Percentiles rank a stretch among this genome's conserved stretches.
Conservation (phyloP, 163 green algal species). For the Scenedesmus sp. region DNA sequence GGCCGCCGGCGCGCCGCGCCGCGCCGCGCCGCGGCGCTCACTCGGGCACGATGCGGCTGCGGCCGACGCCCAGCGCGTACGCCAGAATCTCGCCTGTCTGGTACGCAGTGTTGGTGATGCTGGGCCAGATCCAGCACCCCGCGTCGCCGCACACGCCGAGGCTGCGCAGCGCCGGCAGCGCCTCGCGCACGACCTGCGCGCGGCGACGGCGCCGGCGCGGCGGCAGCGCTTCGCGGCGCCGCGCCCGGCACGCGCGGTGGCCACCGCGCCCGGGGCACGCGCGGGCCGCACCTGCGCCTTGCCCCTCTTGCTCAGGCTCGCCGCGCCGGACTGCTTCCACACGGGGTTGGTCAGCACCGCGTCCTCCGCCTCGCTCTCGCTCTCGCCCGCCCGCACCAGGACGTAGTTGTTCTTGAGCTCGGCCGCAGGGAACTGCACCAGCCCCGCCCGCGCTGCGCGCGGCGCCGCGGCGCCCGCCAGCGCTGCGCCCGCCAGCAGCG, state of each 20-base stretch:
- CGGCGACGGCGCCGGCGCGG: too few species aligned
- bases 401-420: constrained; percentile 63
- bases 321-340: constrained; percentile 52
- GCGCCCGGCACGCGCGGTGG: too few species aligned
- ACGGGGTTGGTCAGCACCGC: constrained; percentile 67
- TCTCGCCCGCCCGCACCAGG: constrained; percentile 64
- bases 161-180: constrained; percentile 32
- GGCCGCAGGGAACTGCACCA: constrained; percentile 54
- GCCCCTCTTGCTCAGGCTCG: constrained; percentile 52
- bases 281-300: constrained; percentile 59
- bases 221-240: too few species aligned
- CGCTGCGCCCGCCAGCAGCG: too few species aligned
- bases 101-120: constrained; percentile 82
- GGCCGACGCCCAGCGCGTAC: constrained; percentile 54
- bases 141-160: constrained; percentile 53
- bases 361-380: constrained; percentile 55
- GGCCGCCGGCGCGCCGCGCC: too few species aligned
- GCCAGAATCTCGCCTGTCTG: constrained; percentile 86
- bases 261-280: too few species aligned
- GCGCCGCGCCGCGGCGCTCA: constrained; percentile 38
- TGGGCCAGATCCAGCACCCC: constrained; percentile 84
- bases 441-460: not conserved
- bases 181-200: constrained; percentile 22
- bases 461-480: not conserved
- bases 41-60: constrained; percentile 80